Evolutionary conservation across 495 filamentous ascomycete species (phyloP).

Genomic region (Aspergillus sclerotioniger): DNA sequence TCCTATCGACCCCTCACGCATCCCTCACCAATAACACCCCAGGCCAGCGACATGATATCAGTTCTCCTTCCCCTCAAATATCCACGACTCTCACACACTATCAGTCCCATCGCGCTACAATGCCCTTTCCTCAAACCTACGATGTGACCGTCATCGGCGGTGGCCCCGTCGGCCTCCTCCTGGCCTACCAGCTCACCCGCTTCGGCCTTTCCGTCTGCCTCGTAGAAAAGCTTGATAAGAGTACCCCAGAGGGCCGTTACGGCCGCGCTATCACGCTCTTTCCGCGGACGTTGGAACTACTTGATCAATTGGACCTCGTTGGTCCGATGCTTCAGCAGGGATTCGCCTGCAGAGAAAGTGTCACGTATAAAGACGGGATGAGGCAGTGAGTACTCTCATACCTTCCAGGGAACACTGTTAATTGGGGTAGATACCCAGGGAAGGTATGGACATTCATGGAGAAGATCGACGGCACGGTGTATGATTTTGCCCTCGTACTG

Average conservation of each 20-base stretch:
- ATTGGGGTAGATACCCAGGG: slow-evolving; percentile 7
- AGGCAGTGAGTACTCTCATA: slow-evolving; percentile 17
- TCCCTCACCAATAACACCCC: neutral
- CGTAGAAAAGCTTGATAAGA: slow-evolving; percentile 43
- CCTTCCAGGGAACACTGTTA: neutral
- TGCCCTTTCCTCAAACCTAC: slow-evolving; percentile 27
- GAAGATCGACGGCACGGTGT: slow-evolving; percentile 12
- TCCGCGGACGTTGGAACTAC: slow-evolving; percentile 45
- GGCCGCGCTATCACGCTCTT: slow-evolving; percentile 46
- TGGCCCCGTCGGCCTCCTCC: slow-evolving; percentile 71
- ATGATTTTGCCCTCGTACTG: slow-evolving; percentile 11
- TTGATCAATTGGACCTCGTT: slow-evolving; percentile 47
- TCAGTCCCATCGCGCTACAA: neutral
- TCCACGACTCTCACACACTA: neutral
- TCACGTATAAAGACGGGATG: slow-evolving; percentile 46
- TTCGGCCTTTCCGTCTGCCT: slow-evolving; percentile 20
- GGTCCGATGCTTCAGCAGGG: slow-evolving; percentile 48
- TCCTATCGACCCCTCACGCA: neutral
- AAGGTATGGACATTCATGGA: slow-evolving; percentile 21
- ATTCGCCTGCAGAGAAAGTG: slow-evolving; percentile 39
- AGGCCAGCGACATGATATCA: neutral
- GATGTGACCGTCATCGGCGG: slow-evolving; percentile 72
- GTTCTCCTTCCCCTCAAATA: neutral
- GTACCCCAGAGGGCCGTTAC: slow-evolving; percentile 32
- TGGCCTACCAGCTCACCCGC: slow-evolving; percentile 42